phyloP scores from a whole-genome alignment of 257 asterid species.

The Cruciata laevipes region DNA sequence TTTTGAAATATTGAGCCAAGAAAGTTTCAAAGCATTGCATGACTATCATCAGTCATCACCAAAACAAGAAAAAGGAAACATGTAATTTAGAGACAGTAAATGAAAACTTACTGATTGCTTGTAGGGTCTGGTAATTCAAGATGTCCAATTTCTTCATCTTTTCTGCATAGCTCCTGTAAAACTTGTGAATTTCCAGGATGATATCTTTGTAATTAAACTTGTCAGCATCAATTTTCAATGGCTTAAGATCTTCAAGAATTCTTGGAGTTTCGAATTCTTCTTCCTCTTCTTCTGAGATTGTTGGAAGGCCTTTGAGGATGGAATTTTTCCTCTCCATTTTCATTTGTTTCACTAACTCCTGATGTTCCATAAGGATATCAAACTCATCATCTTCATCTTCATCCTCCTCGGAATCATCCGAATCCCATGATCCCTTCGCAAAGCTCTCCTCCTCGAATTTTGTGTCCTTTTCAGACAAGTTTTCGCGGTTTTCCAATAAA shows the following conservation, averaged over 20 bases:
- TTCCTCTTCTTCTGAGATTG: conserved; percentile 54
- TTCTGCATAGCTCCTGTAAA: conserved; percentile 67
- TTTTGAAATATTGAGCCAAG: background rate
- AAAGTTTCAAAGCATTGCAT: background rate
- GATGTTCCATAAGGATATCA: conserved; percentile 65
- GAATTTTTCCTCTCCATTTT: conserved; percentile 66
- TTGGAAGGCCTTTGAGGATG: conserved; percentile 59
- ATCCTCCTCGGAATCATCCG: conserved; percentile 19
- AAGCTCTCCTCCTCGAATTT: conserved; percentile 8
- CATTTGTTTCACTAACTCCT: conserved; percentile 67
- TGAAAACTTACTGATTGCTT: conserved; percentile 73
- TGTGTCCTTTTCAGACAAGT: conserved; percentile 7
- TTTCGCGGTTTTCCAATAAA: conserved; percentile 6
- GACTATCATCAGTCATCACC: too few species aligned
- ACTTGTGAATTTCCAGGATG: conserved; percentile 55
- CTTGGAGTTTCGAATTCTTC: conserved; percentile 56
- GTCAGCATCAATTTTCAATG: conserved; percentile 42
- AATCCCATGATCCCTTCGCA: conserved; percentile 24
- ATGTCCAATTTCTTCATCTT: conserved; percentile 76
- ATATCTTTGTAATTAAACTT: conserved; percentile 65
- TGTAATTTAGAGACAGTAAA: background rate
- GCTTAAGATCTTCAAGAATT: conserved; percentile 54
- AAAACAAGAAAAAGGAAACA: background rate
- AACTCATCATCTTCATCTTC: conserved; percentile 36
- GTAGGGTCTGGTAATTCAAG: conserved; percentile 76